Conservation (phyloP, 192 early-diverging fungal genomes). For the Backusella tuberculispora region DNA sequence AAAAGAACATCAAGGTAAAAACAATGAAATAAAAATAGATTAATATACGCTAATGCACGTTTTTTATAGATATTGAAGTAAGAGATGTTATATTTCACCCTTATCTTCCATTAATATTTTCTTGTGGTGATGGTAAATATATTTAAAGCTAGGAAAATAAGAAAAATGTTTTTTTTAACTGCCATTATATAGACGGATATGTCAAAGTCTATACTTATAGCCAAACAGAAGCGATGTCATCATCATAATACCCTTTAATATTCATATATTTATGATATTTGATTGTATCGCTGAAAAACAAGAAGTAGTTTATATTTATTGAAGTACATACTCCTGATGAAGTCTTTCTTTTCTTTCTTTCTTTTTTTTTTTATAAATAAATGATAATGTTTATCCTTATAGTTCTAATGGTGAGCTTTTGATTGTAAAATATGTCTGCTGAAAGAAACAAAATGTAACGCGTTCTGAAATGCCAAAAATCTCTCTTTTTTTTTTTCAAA, state of each 20-base stretch:
- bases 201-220: constrained; percentile 67
- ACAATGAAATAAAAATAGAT: background rate
- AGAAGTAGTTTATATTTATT: background rate
- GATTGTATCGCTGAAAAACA: background rate
- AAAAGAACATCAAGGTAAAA: constrained; percentile 79
- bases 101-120: constrained; percentile 77
- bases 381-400: background rate
- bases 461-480: background rate
- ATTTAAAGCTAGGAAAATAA: background rate
- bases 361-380: background rate
- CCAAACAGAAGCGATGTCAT: background rate
- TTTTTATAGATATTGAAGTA: constrained; percentile 75
- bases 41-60: background rate
- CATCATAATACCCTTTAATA: background rate
- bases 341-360: background rate
- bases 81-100: constrained; percentile 93
- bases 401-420: no score
- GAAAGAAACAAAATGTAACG: background rate
- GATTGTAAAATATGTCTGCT: background rate
- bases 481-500: no score
- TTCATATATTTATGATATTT: background rate
- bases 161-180: background rate
- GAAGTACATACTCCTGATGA: background rate
- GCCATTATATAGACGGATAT: constrained; percentile 55
- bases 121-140: constrained; percentile 80